A percentile compares a stretch with the other conserved stretches of the same genome.
phyloP scores from a whole-genome alignment of 805 yeast species.

The Hanseniaspora singularis region DNA sequence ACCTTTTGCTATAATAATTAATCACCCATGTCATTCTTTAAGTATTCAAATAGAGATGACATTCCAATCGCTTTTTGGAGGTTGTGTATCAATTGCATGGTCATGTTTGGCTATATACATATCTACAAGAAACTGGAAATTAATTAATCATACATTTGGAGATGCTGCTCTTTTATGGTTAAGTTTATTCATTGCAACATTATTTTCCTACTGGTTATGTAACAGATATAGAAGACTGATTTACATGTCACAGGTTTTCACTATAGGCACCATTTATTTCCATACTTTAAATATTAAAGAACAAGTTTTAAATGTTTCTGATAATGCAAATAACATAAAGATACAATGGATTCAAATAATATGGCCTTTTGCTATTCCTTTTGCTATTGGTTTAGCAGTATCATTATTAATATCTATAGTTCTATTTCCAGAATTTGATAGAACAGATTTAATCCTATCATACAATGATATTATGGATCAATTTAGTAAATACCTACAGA shows the following conservation, averaged over 20 bases:
- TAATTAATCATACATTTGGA: constrained; percentile 23
- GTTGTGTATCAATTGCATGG: constrained; percentile 36
- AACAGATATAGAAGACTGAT: constrained; percentile 33
- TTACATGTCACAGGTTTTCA: constrained; percentile 30
- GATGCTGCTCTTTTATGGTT: constrained; percentile 38
- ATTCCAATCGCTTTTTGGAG: constrained; percentile 31
- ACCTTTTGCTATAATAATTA: constrained; percentile 34
- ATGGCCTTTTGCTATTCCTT: constrained; percentile 37
- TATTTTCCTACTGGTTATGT: constrained; percentile 33
- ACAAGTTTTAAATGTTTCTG: not conserved
- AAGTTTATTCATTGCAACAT: constrained; percentile 31
- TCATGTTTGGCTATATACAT: constrained; percentile 34
- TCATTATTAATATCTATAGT: constrained; percentile 29
- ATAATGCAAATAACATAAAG: constrained; percentile 9
- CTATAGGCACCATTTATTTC: constrained; percentile 30
- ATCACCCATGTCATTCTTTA: constrained; percentile 37
- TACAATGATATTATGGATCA: constrained; percentile 22
- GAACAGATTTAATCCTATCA: constrained; percentile 25
- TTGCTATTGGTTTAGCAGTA: constrained; percentile 33
- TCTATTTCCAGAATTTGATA: constrained; percentile 35
- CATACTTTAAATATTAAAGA: constrained; percentile 23
- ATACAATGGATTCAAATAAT: constrained; percentile 28
- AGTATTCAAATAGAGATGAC: constrained; percentile 41
- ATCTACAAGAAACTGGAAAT: constrained; percentile 31
- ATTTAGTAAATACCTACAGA: constrained; percentile 21